These are phyloP conservation scores for Trametes polyzona DNA, from an alignment of 1,284 basidiomycete genomes.

Conservation along the genomic window DNA sequence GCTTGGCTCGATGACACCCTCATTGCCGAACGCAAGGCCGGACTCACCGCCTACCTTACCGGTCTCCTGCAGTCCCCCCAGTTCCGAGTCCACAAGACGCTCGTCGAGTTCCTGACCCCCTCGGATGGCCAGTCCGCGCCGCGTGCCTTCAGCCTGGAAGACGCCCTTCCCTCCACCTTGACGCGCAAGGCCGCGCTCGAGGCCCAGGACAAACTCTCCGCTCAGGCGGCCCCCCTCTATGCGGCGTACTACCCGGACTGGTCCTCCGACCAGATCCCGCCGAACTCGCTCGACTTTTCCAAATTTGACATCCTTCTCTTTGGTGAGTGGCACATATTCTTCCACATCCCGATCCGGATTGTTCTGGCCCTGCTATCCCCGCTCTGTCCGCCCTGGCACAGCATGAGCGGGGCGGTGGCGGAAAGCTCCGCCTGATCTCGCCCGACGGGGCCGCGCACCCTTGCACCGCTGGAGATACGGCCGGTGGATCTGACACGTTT, in stretches of 20 bases:
- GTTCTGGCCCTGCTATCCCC: slow-evolving; percentile 1
- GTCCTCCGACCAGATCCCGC: slow-evolving; percentile 59
- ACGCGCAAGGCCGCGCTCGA: slow-evolving; percentile 45
- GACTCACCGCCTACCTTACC: slow-evolving; percentile 48
- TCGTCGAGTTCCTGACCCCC: slow-evolving; percentile 46
- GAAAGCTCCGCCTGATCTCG: background rate
- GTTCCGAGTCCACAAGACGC: slow-evolving; percentile 36
- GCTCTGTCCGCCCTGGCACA: background rate
- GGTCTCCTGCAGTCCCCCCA: slow-evolving; percentile 40
- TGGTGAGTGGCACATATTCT: slow-evolving; percentile 34
- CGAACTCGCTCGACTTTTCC: slow-evolving; percentile 68
- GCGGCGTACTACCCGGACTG: slow-evolving; percentile 74
- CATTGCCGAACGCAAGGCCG: slow-evolving; percentile 55
- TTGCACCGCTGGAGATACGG: background rate
- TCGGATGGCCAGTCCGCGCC: slow-evolving; percentile 24
- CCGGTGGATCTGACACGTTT: slow-evolving; percentile 18
- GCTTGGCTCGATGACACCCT: slow-evolving; percentile 58
- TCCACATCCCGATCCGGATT: background rate
- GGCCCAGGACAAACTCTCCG: slow-evolving; percentile 20
- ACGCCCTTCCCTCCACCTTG: slow-evolving; percentile 49
- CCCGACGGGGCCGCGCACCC: slow-evolving; percentile 1
- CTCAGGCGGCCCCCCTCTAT: slow-evolving; percentile 33
- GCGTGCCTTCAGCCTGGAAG: slow-evolving; percentile 42
- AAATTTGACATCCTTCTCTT: slow-evolving; percentile 78
- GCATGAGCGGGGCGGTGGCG: slow-evolving; percentile 6